Evolutionary conservation across 148 eudicot species (phyloP).

Genomic region (Talinum fruticosum): DNA sequence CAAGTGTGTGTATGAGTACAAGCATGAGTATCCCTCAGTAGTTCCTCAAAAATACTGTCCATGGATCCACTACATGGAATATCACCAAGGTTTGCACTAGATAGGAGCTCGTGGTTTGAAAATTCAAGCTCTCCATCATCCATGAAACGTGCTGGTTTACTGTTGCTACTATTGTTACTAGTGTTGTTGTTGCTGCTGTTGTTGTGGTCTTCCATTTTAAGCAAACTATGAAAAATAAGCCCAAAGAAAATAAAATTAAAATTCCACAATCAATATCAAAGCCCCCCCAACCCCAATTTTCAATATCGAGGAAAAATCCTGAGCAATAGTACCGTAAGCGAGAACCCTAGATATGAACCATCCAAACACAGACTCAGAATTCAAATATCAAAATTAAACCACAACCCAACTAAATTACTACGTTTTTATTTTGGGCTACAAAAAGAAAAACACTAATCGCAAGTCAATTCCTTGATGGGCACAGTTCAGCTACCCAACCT

Average conservation of each 20-base stretch:
- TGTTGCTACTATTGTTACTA: conserved; percentile 12
- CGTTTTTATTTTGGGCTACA: conserved; percentile 10
- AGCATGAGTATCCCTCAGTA: conserved; percentile 69
- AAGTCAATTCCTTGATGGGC: neutral
- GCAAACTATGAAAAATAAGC: conserved; percentile 3
- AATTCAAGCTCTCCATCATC: conserved; percentile 82
- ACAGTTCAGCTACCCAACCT: neutral
- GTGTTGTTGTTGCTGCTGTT: neutral
- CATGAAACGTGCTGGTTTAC: conserved; percentile 33
- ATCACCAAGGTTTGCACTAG: conserved; percentile 54
- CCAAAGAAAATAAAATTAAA: conserved; percentile 7
- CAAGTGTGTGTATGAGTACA: conserved; percentile 93
- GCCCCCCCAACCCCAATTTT: neutral
- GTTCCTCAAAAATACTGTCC: conserved; percentile 71
- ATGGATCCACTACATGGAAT: conserved; percentile 69
- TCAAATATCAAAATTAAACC: conserved; percentile 10
- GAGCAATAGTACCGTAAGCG: neutral
- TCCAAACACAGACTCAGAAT: neutral
- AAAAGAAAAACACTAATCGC: conserved; percentile 1
- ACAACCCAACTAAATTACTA: neutral
- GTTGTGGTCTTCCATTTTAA: conserved; percentile 17
- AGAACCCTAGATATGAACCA: conserved; percentile 13
- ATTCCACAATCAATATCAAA: conserved; percentile 1
- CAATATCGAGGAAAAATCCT: conserved; percentile 3
- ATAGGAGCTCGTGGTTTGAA: conserved; percentile 64